phyloP scores from a whole-genome alignment of 192 early-diverging fungal genomes.

The Diversispora eburnea region DNA sequence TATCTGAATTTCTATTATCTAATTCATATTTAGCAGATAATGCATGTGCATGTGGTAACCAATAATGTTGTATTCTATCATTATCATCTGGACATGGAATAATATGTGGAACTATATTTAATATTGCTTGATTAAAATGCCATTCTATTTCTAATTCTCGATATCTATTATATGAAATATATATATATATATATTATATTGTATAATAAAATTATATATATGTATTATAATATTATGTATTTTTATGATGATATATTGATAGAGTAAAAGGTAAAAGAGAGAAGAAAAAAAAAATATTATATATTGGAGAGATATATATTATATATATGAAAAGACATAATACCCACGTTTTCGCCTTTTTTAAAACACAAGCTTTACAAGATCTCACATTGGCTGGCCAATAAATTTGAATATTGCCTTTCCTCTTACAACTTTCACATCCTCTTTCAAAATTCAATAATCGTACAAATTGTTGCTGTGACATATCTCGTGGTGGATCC shows the following conservation, averaged over 20 bases:
- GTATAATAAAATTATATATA: no score
- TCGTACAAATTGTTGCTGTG: neutral
- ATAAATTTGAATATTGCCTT: neutral
- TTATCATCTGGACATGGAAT: conserved; percentile 12
- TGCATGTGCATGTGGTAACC: conserved; percentile 13
- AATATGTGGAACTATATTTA: neutral
- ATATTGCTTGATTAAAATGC: neutral
- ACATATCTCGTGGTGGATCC: neutral
- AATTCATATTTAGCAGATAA: neutral
- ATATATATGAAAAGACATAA: neutral
- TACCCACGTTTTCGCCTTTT: conserved; percentile 13
- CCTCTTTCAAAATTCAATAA: conserved; percentile 8
- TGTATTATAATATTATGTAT: no score
- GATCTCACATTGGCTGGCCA: conserved; percentile 5
- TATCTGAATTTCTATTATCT: neutral
- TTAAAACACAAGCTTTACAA: conserved; percentile 4
- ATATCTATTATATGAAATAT: neutral
- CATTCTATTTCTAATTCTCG: neutral
- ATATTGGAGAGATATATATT: no score
- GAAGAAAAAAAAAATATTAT: no score
- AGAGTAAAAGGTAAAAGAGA: no score
- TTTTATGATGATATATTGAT: no score
- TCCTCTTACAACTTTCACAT: neutral
- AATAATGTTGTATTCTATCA: conserved; percentile 9
- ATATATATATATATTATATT: no score